Base-by-base conservation (phyloP, 1,139 yeast genomes). In the Blastobotrys proliferans region DNA sequence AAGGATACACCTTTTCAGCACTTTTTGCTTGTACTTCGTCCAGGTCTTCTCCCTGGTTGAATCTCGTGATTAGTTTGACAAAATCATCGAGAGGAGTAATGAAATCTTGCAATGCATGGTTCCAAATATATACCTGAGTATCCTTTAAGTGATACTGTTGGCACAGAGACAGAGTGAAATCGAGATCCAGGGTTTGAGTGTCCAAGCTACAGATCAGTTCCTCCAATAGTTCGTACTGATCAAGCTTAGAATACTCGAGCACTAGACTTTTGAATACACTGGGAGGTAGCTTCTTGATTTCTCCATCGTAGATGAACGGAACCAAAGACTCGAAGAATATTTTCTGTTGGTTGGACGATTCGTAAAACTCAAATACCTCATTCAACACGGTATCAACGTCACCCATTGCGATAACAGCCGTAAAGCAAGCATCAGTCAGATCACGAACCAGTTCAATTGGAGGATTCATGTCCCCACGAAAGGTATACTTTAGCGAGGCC, bases 71-170 rank as follows among this genome's bases (percentile, higher is more conserved):
- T 18, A 68, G 69, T 1, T 60, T 56, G 13, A 83, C 54, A 32
- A 80, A 78, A 10, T 81, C 84, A 24, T 72, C 57, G 27, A 88
- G 61, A 0, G 96, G 95, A 0, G 84, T 72, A 9, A 69, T 57
- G 56, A 77, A 88, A 56, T 88, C 96, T 21, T 68, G 62, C 34
- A 88, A 63, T 5, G 85, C 67, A 16, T 64, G 69, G 50, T 79
- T 84, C 81, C 87, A 82, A 25, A 88, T 73, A 58, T 79, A 86
- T 0, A 79, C 72, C 39, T 76, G 64, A 25, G 85, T 75, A 43
- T 83, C 92, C 27, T 70, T 66, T 6, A 86, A 66, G 10, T 72
- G 66, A 52, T 80, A 66, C 46, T 72, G 57, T 22, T 67, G 65
- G 58, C 94, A 83, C 25, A 85, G 64, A 5, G 69, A 68, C 21